phyloP scores from a whole-genome alignment of 2,329 filamentous ascomycete species.

The Cladorrhinum sp. region DNA sequence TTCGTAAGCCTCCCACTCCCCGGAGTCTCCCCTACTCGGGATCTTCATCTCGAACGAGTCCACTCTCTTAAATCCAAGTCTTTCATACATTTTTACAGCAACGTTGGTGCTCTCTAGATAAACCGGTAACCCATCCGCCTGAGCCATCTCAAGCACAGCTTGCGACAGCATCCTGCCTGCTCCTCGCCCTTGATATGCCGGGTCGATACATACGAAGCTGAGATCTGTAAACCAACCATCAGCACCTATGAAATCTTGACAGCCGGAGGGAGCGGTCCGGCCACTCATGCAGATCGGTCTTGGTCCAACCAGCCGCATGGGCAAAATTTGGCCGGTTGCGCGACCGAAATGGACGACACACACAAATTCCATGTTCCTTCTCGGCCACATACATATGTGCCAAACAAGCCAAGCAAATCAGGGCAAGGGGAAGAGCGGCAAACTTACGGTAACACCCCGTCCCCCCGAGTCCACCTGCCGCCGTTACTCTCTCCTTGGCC shows the following conservation, averaged over 20 bases:
- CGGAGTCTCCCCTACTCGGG: conserved; percentile 24
- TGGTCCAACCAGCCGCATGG: background rate
- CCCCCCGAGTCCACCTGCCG: conserved; percentile 26
- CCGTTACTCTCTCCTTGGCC: conserved; percentile 30
- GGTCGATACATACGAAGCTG: conserved; percentile 42
- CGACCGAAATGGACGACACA: background rate
- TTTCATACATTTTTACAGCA: conserved; percentile 39
- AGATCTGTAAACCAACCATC: conserved; percentile 19
- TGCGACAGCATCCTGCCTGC: conserved; percentile 36
- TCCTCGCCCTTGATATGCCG: conserved; percentile 35
- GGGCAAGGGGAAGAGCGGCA: background rate
- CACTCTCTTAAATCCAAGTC: conserved; percentile 35
- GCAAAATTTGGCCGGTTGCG: background rate
- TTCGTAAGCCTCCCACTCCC: conserved; percentile 29
- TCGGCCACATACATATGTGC: background rate
- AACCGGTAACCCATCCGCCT: conserved; percentile 33
- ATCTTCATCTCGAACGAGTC: conserved; percentile 37
- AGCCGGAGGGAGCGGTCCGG: conserved; percentile 4
- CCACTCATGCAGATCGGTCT: background rate
- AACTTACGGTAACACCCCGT: conserved; percentile 39
- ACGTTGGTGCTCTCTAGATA: conserved; percentile 40
- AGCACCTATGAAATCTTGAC: background rate
- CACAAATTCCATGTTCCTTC: background rate
- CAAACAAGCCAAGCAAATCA: background rate
- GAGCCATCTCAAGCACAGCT: conserved; percentile 34